Base-by-base conservation (phyloP, 768 basidiomycete genomes). In the Termitomyces sp. region DNA sequence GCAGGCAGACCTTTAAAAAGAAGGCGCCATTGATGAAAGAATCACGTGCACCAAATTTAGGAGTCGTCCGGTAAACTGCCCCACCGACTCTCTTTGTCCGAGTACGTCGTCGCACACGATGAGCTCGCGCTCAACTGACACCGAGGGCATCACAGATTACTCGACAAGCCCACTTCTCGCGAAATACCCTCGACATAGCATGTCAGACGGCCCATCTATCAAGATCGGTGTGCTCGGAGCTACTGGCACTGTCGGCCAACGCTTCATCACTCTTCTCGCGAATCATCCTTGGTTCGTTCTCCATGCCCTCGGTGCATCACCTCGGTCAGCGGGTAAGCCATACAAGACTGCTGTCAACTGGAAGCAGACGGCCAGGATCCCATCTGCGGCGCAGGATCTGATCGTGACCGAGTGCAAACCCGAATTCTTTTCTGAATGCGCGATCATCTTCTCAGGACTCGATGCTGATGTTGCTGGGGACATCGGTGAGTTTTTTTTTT, bases 381-480 rank as follows among this genome's bases (percentile, higher is more conserved):
- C 96, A 1, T 54, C 73, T 25, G 60, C 60, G 14, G 89, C 90
- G 27, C 74, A 79, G 45, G 76, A 79, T 29, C 74, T 93, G 66
- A 65, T 86, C 56, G 88, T 98, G 6, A 73, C 79, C 58, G 85
- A 89, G 60, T 99, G 97, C 77, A 76, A 76, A 48, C 84, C 93
- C 4, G 81, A 86, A 59, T 77, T 86, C 49, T 98, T 98, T 66
- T 66, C 70, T 38, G 90, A 89, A 9, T 98, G 95, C 69, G 81
- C 82, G 10, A 78, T 98, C 59, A 82, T 98, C 41, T 99, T 99
- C 72, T 95, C 92, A 0, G 97, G 97, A n/a, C 75, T 99, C 57
- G 97, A 98, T 73, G 85, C 89, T 17, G 94, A 97, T 67, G 95
- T 86, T 29, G 96, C 96, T 32, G 94, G 95, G 11, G 91, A 95